Evolutionary conservation across 345 rosid genomes (phyloP), one percentile per base, ranked within the genome.

Genomic region (Aurinia saxatilis): DNA sequence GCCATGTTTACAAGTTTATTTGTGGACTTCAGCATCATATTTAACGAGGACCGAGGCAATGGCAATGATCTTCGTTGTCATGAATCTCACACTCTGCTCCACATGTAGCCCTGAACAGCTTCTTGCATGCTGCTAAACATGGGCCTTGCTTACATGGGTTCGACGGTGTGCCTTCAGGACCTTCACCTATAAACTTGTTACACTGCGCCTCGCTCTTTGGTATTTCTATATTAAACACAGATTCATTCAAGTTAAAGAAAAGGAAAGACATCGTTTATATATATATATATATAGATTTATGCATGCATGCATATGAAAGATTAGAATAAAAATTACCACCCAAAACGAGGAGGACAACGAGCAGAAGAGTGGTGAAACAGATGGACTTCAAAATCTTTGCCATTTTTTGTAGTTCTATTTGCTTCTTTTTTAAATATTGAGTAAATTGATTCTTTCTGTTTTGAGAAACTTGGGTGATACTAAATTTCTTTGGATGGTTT

Each of bases 371-470:
- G 34, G 45, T 14, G 60, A 53, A 51, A 41, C 41, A 21, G 44
- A 65, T 65, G 60, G 51, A 64, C 4, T 18, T 63, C 37, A 65
- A 3, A 18, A 16, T 19, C 60, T 52, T 65, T 42, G 69, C 69
- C 69, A 42, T 53, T 52, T 52, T 23, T 52, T 11, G 27, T 41
- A 13, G 44, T n/a, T n/a, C n/a, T 25, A 41, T 31, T 50, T 12
- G 30, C 9, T 37, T n/a, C n/a, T n/a, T n/a, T n/a, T n/a, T n/a
- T n/a, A n/a, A n/a, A n/a, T n/a, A n/a, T n/a, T n/a, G n/a, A n/a
- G n/a, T n/a, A n/a, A n/a, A n/a, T n/a, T n/a, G n/a, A n/a, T 49
- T 8, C 8, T 25, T 35, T 63, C 37, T 29, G 37, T n/a, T 38
- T 63, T 23, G 9, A 4, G 30, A 42, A 23, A 56, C 13, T 39